A percentile compares a stretch with the other conserved stretches of the same genome.
Conservation (phyloP, 2,329 filamentous ascomycete species). For the Cladophialophora psammophila region DNA sequence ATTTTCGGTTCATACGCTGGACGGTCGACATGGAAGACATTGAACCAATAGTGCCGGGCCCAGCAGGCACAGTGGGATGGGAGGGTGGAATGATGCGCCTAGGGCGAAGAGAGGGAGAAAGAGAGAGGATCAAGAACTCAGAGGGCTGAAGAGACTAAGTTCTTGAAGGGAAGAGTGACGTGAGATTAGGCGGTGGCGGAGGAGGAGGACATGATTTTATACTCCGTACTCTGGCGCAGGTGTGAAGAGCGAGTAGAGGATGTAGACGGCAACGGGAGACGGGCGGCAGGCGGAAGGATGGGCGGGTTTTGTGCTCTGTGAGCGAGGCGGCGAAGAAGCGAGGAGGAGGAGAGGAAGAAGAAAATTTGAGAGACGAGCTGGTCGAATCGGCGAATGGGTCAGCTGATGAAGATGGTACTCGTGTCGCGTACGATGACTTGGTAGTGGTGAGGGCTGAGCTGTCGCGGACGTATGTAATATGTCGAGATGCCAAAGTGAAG, state of each 20-base stretch:
- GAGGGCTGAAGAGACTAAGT: conserved; percentile 17
- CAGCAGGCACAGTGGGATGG: too few species aligned
- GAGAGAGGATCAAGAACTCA: neutral
- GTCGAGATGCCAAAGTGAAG: conserved; percentile 13
- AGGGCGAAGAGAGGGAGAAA: neutral
- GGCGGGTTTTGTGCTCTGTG: conserved; percentile 14
- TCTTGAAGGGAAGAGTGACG: conserved; percentile 24
- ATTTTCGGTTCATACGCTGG: conserved; percentile 38
- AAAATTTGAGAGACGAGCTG: neutral
- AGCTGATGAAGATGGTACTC: conserved; percentile 17
- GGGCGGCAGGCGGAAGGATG: conserved; percentile 17
- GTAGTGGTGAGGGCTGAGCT: neutral
- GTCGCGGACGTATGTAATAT: neutral
- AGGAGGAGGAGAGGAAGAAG: neutral
- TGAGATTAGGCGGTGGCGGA: conserved; percentile 32
- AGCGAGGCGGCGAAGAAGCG: conserved; percentile 22
- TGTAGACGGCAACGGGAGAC: conserved; percentile 7
- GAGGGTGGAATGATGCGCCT: too few species aligned
- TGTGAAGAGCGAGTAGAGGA: conserved; percentile 2
- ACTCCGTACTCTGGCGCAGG: neutral
- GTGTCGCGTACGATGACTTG: too few species aligned
- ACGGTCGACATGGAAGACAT: conserved; percentile 37
- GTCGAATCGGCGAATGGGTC: conserved; percentile 18
- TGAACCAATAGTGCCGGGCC: neutral
- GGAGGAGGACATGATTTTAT: conserved; percentile 26